Percentiles rank a stretch among this genome's conserved stretches.
These are phyloP conservation scores for Boletus edulis DNA, from an alignment of 768 basidiomycete genomes.

Conservation along the genomic window DNA sequence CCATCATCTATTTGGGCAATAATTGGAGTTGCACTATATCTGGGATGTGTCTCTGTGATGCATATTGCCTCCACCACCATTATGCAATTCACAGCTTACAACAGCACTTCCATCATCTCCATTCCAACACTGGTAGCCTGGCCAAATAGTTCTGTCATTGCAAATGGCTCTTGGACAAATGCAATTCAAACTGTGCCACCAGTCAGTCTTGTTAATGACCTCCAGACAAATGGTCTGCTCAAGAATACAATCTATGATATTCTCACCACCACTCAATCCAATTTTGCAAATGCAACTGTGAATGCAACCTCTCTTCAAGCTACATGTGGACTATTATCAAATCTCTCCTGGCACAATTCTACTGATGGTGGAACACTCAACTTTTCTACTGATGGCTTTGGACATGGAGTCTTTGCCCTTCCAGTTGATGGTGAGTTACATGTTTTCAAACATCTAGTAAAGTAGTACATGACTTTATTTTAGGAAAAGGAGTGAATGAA, in stretches of 20 bases:
- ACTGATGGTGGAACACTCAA: background rate
- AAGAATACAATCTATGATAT: conserved; percentile 16
- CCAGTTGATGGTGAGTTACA: background rate
- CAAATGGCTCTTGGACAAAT: background rate
- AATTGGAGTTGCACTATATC: conserved; percentile 13
- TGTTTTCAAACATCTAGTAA: background rate
- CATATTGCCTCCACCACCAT: conserved; percentile 22
- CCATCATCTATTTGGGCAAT: conserved; percentile 10
- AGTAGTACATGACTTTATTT: background rate
- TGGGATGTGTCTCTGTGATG: conserved; percentile 15
- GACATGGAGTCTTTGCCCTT: background rate
- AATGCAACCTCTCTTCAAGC: conserved; percentile 12
- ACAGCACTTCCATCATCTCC: background rate
- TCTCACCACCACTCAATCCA: background rate
- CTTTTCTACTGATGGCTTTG: background rate
- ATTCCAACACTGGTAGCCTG: background rate
- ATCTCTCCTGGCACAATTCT: background rate
- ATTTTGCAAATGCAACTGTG: conserved; percentile 1
- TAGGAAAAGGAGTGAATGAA: background rate
- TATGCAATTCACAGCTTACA: conserved; percentile 18
- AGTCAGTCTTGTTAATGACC: background rate
- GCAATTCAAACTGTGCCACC: background rate
- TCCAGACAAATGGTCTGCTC: conserved; percentile 4
- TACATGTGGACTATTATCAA: conserved; percentile 9
- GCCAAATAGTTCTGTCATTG: conserved; percentile 3